phyloP scores from a whole-genome alignment of 1,284 basidiomycete genomes.

The Ustilago bromivora region DNA sequence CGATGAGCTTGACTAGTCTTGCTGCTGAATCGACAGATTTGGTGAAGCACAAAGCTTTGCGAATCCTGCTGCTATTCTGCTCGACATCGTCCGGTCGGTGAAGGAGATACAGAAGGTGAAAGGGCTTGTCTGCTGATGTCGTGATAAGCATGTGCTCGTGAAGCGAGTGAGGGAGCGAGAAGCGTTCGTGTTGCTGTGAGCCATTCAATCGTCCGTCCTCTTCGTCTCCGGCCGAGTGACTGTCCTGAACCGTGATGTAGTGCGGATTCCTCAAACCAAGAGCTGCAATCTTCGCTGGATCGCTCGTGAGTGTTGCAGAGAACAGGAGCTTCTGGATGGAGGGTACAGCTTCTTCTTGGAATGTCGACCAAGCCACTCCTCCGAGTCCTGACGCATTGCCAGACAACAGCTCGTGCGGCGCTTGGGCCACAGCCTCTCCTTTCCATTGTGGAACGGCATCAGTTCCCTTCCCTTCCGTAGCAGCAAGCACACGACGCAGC shows the following conservation, averaged over 20 bases:
- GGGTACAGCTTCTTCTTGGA: slow-evolving; percentile 35
- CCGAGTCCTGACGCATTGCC: slow-evolving; percentile 19
- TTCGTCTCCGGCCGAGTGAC: slow-evolving; percentile 58
- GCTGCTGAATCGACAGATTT: slow-evolving; percentile 92
- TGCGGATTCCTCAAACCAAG: slow-evolving; percentile 83
- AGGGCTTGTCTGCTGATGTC: slow-evolving; percentile 83
- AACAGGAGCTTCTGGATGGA: slow-evolving; percentile 93
- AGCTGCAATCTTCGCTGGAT: slow-evolving; percentile 89
- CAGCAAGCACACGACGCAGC: slow-evolving; percentile 70
- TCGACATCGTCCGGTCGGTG: slow-evolving; percentile 70
- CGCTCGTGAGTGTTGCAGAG: slow-evolving; percentile 93
- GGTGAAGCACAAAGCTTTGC: slow-evolving; percentile 89
- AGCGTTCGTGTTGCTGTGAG: slow-evolving; percentile 55
- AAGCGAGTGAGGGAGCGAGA: slow-evolving; percentile 60
- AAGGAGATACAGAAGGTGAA: slow-evolving; percentile 88
- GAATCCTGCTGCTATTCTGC: slow-evolving; percentile 68
- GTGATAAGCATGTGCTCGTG: slow-evolving; percentile 81
- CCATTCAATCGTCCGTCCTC: slow-evolving; percentile 34
- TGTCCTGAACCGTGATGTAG: slow-evolving; percentile 83
- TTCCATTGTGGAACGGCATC: background rate
- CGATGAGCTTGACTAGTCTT: slow-evolving; percentile 83
- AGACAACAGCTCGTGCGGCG: slow-evolving; percentile 28
- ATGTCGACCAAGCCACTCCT: slow-evolving; percentile 22
- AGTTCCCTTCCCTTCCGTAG: slow-evolving; percentile 27
- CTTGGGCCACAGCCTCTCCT: slow-evolving; percentile 9